Base-by-base conservation (phyloP, 1,284 basidiomycete genomes). In the Apiotrichum siamense region DNA sequence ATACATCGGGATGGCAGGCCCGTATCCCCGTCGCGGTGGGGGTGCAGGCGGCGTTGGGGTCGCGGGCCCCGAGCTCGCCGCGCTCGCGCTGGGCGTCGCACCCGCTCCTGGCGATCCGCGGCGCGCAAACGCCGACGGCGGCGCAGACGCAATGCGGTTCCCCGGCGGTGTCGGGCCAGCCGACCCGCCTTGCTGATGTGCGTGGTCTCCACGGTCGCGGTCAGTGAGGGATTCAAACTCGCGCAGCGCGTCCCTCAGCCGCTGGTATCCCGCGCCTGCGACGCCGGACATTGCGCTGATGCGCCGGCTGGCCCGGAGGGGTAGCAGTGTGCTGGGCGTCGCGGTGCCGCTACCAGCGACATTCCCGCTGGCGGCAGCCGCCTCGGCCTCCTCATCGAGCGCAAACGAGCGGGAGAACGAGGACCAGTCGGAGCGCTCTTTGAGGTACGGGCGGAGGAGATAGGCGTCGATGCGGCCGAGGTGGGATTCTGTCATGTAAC, bases 401-500 rank as follows among this genome's bases (percentile, higher is more conserved):
- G 65, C 60, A 7, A 75, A 57, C 13, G 61, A 60, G 25, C 64
- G 55, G 0, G 67, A 63, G 50, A 73, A 74, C 17, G 58, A 52
- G 6, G 63, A 64, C 52, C 78, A 98, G 71, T 99, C 96, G 55
- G 84, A 86, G 39, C 96, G 83, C 64, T 92, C 83, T 36, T 86
- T 82, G 23, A 99, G 80, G 69, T 97, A 99, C 0, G 96, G 96
- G 43, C 86, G 84, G 26, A 99, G 80, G 24, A 97, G 78, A 15
- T 80, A 79, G 4, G 88, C 77, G 63, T 98, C 94, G 61, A 99
- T 92, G 20, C 88, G 83, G 9, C 90, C 90, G 7, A 97, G 82
- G 68, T 91, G 88, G 47, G 85, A 86, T 65, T 94, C 92, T 4
- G 86, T 87, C 72, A 96, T 88, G 75, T 93, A 97, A 2, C 89